phyloP scores from a whole-genome alignment of 345 rosid genomes.

The Gossypium arboreum region DNA sequence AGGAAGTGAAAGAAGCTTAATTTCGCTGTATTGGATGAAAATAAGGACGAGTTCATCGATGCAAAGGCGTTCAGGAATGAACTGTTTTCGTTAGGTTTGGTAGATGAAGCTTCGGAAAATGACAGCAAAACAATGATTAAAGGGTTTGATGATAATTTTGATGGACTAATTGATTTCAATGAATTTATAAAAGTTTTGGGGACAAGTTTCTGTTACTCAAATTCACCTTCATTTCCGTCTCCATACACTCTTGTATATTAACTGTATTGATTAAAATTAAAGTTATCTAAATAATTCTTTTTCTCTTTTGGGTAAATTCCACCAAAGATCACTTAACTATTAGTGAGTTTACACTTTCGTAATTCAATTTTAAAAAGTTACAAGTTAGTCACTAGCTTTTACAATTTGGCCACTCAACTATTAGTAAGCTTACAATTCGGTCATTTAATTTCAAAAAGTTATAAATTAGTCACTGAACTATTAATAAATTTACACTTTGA shows the following conservation, averaged over 20 bases:
- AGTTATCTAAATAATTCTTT: too few species aligned
- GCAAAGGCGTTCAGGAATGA: slow-evolving; percentile 45
- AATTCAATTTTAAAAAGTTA: too few species aligned
- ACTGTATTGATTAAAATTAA: too few species aligned
- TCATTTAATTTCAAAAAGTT: too few species aligned
- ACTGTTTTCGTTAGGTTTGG: slow-evolving; percentile 32
- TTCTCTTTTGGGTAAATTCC: too few species aligned
- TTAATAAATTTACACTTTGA: too few species aligned
- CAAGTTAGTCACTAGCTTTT: too few species aligned
- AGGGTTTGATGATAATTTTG: slow-evolving; percentile 46
- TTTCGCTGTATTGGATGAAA: slow-evolving; percentile 52
- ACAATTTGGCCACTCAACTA: too few species aligned
- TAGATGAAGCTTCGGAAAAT: slow-evolving; percentile 35
- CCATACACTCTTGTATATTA: neutral
- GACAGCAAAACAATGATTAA: slow-evolving; percentile 57
- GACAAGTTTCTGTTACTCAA: slow-evolving; percentile 32
- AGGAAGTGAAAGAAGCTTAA: slow-evolving; percentile 38
- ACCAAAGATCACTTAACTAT: too few species aligned
- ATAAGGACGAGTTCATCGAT: slow-evolving; percentile 64
- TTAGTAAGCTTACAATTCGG: too few species aligned
- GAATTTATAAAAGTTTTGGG: slow-evolving; percentile 51
- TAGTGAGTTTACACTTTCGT: too few species aligned
- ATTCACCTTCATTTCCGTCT: neutral
- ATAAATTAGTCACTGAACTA: too few species aligned
- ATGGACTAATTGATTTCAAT: slow-evolving; percentile 46